Conservation (phyloP, 2,329 filamentous ascomycete genomes). For the Phaeoacremonium minimum region DNA sequence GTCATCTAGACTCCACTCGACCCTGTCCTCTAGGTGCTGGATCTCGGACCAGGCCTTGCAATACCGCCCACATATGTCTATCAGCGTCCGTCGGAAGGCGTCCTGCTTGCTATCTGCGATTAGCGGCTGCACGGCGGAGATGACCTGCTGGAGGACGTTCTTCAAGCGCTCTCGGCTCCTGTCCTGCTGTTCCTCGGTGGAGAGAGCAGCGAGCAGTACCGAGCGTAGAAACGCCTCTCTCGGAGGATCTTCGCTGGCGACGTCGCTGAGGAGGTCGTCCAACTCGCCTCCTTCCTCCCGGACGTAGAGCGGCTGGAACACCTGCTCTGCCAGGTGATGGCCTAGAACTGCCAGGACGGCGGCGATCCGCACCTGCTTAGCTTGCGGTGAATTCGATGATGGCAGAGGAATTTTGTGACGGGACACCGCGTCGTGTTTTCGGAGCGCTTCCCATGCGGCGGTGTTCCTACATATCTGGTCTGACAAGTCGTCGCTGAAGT, state of each 20-base stretch:
- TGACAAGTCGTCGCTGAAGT: slow-evolving; percentile 26
- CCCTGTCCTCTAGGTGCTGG: background rate
- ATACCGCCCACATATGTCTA: background rate
- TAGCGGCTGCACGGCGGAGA: background rate
- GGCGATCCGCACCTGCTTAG: slow-evolving; percentile 29
- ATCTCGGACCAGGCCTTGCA: background rate
- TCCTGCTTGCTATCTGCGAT: background rate
- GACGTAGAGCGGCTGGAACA: slow-evolving; percentile 30
- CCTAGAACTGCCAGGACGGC: slow-evolving; percentile 26
- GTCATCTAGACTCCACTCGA: background rate
- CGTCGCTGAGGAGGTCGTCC: slow-evolving; percentile 19
- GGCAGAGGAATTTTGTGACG: slow-evolving; percentile 21
- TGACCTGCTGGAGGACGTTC: background rate
- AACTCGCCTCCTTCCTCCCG: slow-evolving; percentile 25
- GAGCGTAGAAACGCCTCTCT: background rate
- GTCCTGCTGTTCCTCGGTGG: background rate
- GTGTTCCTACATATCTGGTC: slow-evolving; percentile 20
- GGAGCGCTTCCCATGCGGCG: slow-evolving; percentile 27
- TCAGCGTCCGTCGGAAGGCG: background rate
- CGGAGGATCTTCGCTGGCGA: slow-evolving; percentile 9
- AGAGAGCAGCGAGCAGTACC: background rate
- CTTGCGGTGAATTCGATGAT: slow-evolving; percentile 24
- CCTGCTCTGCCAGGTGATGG: slow-evolving; percentile 22
- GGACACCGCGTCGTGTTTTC: slow-evolving; percentile 20
- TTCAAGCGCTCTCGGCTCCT: background rate